Evolutionary conservation across 495 filamentous ascomycete species (phyloP).

Genomic region (Hypoxylon lienhwacheense): DNA sequence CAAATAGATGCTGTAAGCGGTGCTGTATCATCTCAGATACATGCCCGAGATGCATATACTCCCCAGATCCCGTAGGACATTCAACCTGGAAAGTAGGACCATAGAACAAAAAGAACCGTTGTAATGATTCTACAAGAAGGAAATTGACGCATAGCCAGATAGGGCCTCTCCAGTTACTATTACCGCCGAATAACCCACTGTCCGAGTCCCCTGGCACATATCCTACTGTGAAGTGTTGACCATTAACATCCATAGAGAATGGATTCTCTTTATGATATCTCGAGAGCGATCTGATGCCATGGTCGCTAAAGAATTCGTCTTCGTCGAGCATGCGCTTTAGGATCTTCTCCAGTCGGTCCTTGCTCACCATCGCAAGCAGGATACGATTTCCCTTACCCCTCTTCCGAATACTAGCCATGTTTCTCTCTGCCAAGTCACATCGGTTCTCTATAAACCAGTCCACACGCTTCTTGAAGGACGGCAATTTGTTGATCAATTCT

Average conservation of each 20-base stretch:
- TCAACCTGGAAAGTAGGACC: constrained; percentile 85
- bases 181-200: constrained; percentile 89
- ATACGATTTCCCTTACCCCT: constrained; percentile 88
- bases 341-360: constrained; percentile 82
- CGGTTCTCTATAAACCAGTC: constrained; percentile 92
- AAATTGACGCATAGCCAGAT: constrained; percentile 98
- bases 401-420: constrained; percentile 85
- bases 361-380: constrained; percentile 83
- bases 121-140: constrained; percentile 86
- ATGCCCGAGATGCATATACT: constrained; percentile 93
- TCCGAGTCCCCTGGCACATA: constrained; percentile 95
- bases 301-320: constrained; percentile 84
- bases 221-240: constrained; percentile 81
- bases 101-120: constrained; percentile 94
- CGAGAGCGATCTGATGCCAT: constrained; percentile 92
- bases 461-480: constrained; percentile 88
- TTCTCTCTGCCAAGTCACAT: constrained; percentile 82
- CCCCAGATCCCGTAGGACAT: constrained; percentile 90
- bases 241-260: constrained; percentile 94
- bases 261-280: constrained; percentile 88
- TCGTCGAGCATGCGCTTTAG: constrained; percentile 90
- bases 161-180: constrained; percentile 94
- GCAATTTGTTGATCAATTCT: constrained; percentile 87
- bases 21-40: constrained; percentile 98
- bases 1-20: constrained; percentile 88